A percentile compares a stretch with the other conserved stretches of the same genome.
Conservation (phyloP, 2,329 filamentous ascomycete genomes). For the Beauveria australis region DNA sequence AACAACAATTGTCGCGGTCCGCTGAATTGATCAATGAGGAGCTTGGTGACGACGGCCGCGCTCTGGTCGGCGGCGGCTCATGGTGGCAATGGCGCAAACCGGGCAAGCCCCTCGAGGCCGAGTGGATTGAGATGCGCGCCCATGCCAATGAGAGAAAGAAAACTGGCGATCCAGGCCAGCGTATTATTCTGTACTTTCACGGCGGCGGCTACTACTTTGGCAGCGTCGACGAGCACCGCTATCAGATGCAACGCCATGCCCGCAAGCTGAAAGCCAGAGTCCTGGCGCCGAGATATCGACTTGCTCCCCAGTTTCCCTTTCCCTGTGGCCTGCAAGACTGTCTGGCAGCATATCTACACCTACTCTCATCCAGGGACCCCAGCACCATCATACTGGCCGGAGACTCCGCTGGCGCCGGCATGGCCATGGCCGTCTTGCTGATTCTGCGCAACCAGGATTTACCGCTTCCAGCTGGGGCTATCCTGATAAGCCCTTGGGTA, state of each 20-base stretch:
- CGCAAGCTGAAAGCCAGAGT: conserved; percentile 86
- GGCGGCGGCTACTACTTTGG: conserved; percentile 95
- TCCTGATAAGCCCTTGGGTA: conserved; percentile 91
- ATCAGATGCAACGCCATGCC: conserved; percentile 93
- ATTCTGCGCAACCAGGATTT: conserved; percentile 73
- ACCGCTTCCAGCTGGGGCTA: conserved; percentile 78
- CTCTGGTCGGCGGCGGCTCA: conserved; percentile 67
- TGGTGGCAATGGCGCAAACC: conserved; percentile 87
- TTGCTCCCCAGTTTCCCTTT: conserved; percentile 91
- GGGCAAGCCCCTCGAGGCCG: conserved; percentile 60
- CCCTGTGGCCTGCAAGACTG: conserved; percentile 89
- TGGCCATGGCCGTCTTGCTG: conserved; percentile 75
- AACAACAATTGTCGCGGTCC: conserved; percentile 54
- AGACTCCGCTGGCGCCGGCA: conserved; percentile 88
- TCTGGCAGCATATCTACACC: conserved; percentile 75
- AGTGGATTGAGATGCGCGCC: conserved; percentile 94
- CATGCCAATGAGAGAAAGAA: conserved; percentile 63
- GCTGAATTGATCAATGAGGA: conserved; percentile 62
- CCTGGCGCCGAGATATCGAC: conserved; percentile 76
- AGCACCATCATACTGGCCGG: conserved; percentile 80
- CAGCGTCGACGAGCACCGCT: conserved; percentile 92
- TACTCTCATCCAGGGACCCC: conserved; percentile 68
- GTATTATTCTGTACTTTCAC: conserved; percentile 89
- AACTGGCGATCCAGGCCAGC: conserved; percentile 49
- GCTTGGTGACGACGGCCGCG: conserved; percentile 68